Percentiles rank a stretch among this genome's conserved stretches.
phyloP scores from a whole-genome alignment of 2,329 filamentous ascomycete species.

The Pseudogymnoascus sp. region DNA sequence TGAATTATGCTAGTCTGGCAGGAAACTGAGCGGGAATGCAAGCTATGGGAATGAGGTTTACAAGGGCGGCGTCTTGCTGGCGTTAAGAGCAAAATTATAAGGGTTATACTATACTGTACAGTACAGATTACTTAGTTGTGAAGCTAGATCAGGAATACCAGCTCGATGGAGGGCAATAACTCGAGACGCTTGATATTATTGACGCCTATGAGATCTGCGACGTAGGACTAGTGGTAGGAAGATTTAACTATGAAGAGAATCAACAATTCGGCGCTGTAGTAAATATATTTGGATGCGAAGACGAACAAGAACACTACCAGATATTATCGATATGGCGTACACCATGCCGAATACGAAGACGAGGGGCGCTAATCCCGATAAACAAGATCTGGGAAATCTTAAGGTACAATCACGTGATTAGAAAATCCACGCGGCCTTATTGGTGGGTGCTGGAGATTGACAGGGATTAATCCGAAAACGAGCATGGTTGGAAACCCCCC shows the following conservation, averaged over 20 bases:
- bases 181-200: background rate
- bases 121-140: background rate
- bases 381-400: conserved; percentile 1
- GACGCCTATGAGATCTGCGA: background rate
- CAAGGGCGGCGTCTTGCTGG: background rate
- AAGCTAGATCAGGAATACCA: background rate
- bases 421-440: background rate
- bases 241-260: background rate
- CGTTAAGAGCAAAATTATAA: background rate
- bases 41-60: background rate
- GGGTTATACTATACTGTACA: background rate
- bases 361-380: background rate
- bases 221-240: background rate
- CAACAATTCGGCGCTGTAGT: background rate
- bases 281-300: background rate
- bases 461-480: conserved; percentile 8
- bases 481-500: background rate
- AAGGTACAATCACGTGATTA: background rate
- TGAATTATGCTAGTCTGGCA: conserved; percentile 76
- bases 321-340: background rate
- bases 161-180: background rate
- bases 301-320: background rate
- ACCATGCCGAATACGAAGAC: conserved; percentile 6
- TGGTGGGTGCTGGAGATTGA: background rate
- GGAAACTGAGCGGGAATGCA: conserved; percentile 54